Base-by-base conservation (phyloP, 352 stramenopile genomes). In the Phytophthora multivora region DNA sequence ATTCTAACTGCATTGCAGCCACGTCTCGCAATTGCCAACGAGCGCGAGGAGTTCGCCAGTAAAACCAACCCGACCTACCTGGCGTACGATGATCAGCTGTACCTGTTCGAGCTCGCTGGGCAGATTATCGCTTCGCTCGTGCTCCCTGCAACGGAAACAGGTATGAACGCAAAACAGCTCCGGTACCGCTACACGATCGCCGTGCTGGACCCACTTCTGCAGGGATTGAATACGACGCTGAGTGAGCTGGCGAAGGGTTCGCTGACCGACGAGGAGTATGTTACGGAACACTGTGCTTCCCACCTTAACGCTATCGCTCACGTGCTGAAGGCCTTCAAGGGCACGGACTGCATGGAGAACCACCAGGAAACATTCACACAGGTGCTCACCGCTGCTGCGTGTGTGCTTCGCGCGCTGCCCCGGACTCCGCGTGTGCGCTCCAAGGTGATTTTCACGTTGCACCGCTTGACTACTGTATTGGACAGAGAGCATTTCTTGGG, bases 31-130 rank as follows among this genome's bases (percentile, higher is more conserved):
- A 71, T 95, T 15, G 56, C 69, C 1, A 71, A 75, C 1, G 79
- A 88, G 18, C 65, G 60, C 7, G 72, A 77, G 16, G 66, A 73
- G 5, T 42, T 78, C 8, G 63, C 47, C 5, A 75, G 67, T 12
- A 53, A 78, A 47, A 72, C 77, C 25, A 77, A 81, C 30, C 69
- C 79, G 30, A 82, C 69, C 4, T 83, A 83, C 26, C 73, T 93
- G 47, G 72, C 80, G 0, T 80, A 83, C 41, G 83, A 92, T 26
- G 86, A 95, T 51, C 86, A 92, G 53, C 51, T 95, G 33, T 95
- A 95, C 58, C 69, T 96, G 12, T 96, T 95, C 55, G 86, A 96
- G 61, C 73, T 95, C 1, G 80, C 86, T 5, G 88, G 88, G 5
- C 83, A 95, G 38, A 79, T 96, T 25, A 91, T 96, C 33, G 80